phyloP scores from a whole-genome alignment of 1,284 basidiomycete species.

The Sphaerobolus stellatus region DNA sequence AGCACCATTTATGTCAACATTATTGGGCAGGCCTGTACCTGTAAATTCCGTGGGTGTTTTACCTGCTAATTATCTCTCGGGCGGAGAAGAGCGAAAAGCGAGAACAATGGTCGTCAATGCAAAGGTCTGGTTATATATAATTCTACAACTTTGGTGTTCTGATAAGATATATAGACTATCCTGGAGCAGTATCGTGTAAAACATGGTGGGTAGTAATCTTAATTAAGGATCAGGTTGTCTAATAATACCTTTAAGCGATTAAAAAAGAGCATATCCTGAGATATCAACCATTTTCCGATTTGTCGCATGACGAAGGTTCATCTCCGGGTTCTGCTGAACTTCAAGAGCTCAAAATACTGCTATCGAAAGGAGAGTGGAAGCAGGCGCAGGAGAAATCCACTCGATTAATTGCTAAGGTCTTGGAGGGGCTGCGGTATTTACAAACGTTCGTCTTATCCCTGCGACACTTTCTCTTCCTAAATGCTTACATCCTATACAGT shows the following conservation, averaged over 20 bases:
- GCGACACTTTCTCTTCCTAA: not conserved
- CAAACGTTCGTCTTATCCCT: slow-evolving; percentile 55
- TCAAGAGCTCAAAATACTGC: slow-evolving; percentile 33
- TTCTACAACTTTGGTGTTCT: not conserved
- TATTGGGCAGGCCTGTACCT: slow-evolving; percentile 73
- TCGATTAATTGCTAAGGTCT: slow-evolving; percentile 54
- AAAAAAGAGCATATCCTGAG: slow-evolving; percentile 58
- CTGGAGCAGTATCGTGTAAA: slow-evolving; percentile 82
- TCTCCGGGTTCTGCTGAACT: slow-evolving; percentile 34
- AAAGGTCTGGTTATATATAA: slow-evolving; percentile 37
- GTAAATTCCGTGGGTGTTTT: slow-evolving; percentile 76
- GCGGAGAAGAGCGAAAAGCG: slow-evolving; percentile 46
- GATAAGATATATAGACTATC: slow-evolving; percentile 48
- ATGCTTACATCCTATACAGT: slow-evolving; percentile 28
- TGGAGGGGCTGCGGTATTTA: slow-evolving; percentile 76
- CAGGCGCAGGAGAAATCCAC: slow-evolving; percentile 51
- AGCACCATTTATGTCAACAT: slow-evolving; percentile 73
- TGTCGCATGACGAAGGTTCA: slow-evolving; percentile 39
- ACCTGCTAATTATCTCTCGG: slow-evolving; percentile 49
- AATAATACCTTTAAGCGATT: slow-evolving; percentile 44
- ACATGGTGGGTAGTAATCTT: slow-evolving; percentile 49
- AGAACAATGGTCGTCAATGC: slow-evolving; percentile 70
- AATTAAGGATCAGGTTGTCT: no score
- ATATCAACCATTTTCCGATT: slow-evolving; percentile 57
- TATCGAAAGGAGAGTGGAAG: slow-evolving; percentile 41